Percentiles rank a stretch among this genome's conserved stretches.
Conservation (phyloP, 139 green algal species). For the Chlorella sp. region DNA sequence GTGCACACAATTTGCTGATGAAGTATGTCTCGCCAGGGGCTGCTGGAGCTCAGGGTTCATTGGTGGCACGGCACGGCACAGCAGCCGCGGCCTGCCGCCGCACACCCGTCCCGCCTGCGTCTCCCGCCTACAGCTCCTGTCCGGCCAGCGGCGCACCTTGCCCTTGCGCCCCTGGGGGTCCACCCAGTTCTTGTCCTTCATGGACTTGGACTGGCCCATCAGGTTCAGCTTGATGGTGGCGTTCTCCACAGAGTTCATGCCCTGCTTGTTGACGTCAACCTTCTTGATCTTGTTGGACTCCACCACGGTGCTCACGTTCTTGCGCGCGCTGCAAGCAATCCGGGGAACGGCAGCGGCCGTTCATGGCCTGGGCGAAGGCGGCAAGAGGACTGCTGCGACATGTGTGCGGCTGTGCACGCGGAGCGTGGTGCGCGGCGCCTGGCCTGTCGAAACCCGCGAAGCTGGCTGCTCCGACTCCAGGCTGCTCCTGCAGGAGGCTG, state of each 20-base stretch:
- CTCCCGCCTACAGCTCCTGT: not conserved
- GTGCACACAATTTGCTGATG: too few relatives aligned
- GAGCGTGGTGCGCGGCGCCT: not conserved
- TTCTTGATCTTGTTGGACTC: constrained; percentile 78
- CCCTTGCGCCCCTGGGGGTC: constrained; percentile 92
- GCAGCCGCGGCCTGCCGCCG: too few relatives aligned
- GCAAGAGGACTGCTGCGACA: not conserved
- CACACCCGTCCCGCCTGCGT: too few relatives aligned
- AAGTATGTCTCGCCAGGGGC: too few relatives aligned
- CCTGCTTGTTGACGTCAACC: constrained; percentile 87
- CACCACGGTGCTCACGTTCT: constrained; percentile 46
- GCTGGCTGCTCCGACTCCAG: not conserved
- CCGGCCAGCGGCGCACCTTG: constrained; percentile 40
- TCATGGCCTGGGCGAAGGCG: not conserved
- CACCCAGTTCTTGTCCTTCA: constrained; percentile 88
- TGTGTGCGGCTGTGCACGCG: not conserved
- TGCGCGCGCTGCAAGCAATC: constrained; percentile 24
- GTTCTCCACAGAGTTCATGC: constrained; percentile 84
- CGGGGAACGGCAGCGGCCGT: not conserved
- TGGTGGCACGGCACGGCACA: too few relatives aligned
- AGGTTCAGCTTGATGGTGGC: constrained; percentile 83
- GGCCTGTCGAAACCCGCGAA: not conserved
- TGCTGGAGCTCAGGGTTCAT: too few relatives aligned
- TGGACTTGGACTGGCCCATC: constrained; percentile 75
- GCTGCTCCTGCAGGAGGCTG: not conserved